A percentile compares a stretch with the other conserved stretches of the same genome.
Conservation (phyloP, 2,329 filamentous ascomycete species). For the Monosporascus sp. region DNA sequence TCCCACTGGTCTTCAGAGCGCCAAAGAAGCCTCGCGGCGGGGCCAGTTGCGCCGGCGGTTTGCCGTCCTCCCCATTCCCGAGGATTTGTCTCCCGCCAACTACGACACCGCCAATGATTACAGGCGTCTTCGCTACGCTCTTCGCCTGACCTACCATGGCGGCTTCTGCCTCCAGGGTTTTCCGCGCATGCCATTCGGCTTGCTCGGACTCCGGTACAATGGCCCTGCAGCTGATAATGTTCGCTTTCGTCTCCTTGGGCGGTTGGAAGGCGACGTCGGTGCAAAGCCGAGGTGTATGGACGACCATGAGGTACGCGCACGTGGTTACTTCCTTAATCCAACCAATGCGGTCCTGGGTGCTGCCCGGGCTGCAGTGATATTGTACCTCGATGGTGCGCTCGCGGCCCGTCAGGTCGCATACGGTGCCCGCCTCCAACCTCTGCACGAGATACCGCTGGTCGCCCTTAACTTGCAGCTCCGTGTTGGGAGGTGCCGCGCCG, state of each 20-base stretch:
- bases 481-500: constrained; percentile 35
- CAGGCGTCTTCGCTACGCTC: constrained; percentile 15
- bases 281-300: constrained; percentile 84
- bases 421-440: constrained; percentile 69
- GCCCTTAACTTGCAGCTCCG: constrained; percentile 73
- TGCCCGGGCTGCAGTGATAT: constrained; percentile 70
- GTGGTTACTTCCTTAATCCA: constrained; percentile 93
- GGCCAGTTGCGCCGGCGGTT: constrained; percentile 38
- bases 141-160: constrained; percentile 25
- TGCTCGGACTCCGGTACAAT: constrained; percentile 55
- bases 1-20: constrained; percentile 6
- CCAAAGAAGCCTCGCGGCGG: constrained; percentile 36
- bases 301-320: constrained; percentile 88
- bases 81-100: constrained; percentile 47
- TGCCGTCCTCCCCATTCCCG: constrained; percentile 41
- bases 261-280: constrained; percentile 82
- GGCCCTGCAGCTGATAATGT: constrained; percentile 70
- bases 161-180: constrained; percentile 33
- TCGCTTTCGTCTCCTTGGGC: constrained; percentile 68
- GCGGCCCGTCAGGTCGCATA: constrained; percentile 79
- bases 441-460: constrained; percentile 84
- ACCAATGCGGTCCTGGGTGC: constrained; percentile 68
- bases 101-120: constrained; percentile 47
- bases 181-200: constrained; percentile 32
- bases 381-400: constrained; percentile 81